These are phyloP conservation scores for Ogataea parapolymorpha DNA, from an alignment of 805 yeast species.

Conservation along the genomic window DNA sequence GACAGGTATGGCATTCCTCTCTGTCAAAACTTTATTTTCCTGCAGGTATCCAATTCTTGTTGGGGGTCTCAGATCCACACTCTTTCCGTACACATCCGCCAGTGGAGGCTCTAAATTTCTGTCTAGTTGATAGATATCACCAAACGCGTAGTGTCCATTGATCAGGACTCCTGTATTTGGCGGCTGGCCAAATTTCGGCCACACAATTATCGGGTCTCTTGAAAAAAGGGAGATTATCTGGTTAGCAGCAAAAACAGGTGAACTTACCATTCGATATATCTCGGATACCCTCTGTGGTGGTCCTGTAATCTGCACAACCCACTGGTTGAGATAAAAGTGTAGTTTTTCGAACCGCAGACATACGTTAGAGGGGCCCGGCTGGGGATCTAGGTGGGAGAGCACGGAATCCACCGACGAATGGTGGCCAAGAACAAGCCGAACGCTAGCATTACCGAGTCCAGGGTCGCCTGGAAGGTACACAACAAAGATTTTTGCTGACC, in stretches of 20 bases:
- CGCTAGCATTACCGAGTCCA: neutral
- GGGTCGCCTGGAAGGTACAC: neutral
- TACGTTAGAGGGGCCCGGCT: neutral
- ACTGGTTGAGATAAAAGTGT: neutral
- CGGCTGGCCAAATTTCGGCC: constrained; percentile 1
- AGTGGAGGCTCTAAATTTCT: neutral
- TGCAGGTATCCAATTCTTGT: neutral
- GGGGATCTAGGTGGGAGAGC: neutral
- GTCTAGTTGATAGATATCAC: neutral
- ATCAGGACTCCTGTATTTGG: neutral
- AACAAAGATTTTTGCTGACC: neutral
- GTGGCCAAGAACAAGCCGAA: neutral
- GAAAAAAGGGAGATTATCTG: constrained; percentile 1
- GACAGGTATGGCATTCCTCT: neutral
- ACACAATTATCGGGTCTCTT: constrained; percentile 1
- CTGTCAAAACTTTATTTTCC: neutral
- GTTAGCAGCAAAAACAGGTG: neutral
- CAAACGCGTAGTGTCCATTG: constrained; percentile 1
- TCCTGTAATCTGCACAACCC: constrained; percentile 2
- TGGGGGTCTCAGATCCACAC: neutral
- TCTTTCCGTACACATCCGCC: no score
- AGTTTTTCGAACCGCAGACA: neutral
- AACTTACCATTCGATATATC: neutral
- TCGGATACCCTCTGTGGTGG: neutral
- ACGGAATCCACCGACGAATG: neutral